These are phyloP conservation scores for Bertia moriformis DNA, from an alignment of 2,329 filamentous ascomycete species.

Conservation along the genomic window DNA sequence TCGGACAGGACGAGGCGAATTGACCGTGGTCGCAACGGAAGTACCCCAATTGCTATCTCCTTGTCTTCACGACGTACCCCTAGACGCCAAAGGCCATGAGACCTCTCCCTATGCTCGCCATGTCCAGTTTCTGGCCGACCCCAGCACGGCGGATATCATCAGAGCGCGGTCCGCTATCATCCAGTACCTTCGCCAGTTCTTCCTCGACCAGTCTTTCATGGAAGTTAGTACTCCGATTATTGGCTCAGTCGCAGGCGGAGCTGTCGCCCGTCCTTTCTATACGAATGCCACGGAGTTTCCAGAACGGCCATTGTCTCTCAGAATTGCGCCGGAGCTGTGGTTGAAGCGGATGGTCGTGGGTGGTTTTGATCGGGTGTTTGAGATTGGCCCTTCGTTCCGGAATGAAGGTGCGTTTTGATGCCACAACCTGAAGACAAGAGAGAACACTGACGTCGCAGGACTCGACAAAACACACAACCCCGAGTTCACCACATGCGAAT, in stretches of 20 bases:
- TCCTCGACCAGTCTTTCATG: conserved; percentile 59
- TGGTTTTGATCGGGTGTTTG: conserved; percentile 77
- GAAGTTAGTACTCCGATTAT: conserved; percentile 89
- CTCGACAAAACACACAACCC: conserved; percentile 85
- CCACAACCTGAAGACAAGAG: not conserved
- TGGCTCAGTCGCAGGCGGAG: conserved; percentile 69
- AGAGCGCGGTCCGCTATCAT: conserved; percentile 63
- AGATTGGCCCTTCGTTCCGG: conserved; percentile 81
- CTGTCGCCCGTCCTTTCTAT: conserved; percentile 71
- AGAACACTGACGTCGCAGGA: not conserved
- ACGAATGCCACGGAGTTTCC: conserved; percentile 66
- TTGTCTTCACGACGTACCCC: conserved; percentile 65
- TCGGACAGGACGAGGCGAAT: conserved; percentile 57
- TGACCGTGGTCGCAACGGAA: conserved; percentile 55
- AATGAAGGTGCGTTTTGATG: conserved; percentile 56
- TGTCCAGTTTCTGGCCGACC: conserved; percentile 71
- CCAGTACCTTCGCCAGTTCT: conserved; percentile 57
- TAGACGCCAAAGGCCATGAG: conserved; percentile 43
- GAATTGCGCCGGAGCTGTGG: conserved; percentile 90
- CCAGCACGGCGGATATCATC: conserved; percentile 51
- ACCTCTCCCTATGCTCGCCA: conserved; percentile 66
- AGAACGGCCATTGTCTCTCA: conserved; percentile 56
- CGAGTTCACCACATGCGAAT: conserved; percentile 95
- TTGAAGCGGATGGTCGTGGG: conserved; percentile 83
- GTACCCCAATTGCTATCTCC: conserved; percentile 65